Percentiles rank a stretch among this genome's conserved stretches.
Conservation (phyloP, 805 yeast genomes). For the Schwanniomyces yamadae region DNA sequence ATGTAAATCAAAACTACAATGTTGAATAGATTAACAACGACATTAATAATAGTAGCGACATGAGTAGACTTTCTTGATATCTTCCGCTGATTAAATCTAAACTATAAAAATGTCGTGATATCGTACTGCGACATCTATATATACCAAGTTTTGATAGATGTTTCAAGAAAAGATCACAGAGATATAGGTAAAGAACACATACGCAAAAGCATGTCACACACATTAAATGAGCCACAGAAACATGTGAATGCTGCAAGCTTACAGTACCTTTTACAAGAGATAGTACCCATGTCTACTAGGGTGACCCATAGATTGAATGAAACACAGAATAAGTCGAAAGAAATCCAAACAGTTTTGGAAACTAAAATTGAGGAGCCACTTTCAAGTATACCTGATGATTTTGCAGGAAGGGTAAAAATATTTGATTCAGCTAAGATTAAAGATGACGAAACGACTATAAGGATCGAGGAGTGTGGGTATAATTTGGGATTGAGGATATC, state of each 20-base stretch:
- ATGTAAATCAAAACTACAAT: too few relatives aligned
- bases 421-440: slow-evolving; percentile 33
- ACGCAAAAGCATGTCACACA: slow-evolving; percentile 11
- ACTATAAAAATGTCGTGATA: too few relatives aligned
- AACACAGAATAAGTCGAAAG: slow-evolving; percentile 13
- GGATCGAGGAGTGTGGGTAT: slow-evolving; percentile 72
- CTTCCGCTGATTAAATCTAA: too few relatives aligned
- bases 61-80: too few relatives aligned
- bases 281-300: slow-evolving; percentile 69
- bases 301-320: slow-evolving; percentile 50
- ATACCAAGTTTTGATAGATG: too few relatives aligned
- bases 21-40: too few relatives aligned
- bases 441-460: slow-evolving; percentile 51
- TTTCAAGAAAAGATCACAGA: too few relatives aligned
- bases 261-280: slow-evolving; percentile 69
- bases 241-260: slow-evolving; percentile 56
- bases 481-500: slow-evolving; percentile 60
- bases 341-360: slow-evolving; percentile 1
- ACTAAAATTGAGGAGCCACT: slow-evolving; percentile 18
- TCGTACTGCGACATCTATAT: too few relatives aligned
- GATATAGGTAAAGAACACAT: neutral
- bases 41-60: too few relatives aligned
- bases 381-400: slow-evolving; percentile 29
- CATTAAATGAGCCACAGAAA: slow-evolving; percentile 21
- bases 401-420: slow-evolving; percentile 44